These are phyloP conservation scores for Didymosphaeria variabile DNA, from an alignment of 2,329 filamentous ascomycete species.

Conservation along the genomic window DNA sequence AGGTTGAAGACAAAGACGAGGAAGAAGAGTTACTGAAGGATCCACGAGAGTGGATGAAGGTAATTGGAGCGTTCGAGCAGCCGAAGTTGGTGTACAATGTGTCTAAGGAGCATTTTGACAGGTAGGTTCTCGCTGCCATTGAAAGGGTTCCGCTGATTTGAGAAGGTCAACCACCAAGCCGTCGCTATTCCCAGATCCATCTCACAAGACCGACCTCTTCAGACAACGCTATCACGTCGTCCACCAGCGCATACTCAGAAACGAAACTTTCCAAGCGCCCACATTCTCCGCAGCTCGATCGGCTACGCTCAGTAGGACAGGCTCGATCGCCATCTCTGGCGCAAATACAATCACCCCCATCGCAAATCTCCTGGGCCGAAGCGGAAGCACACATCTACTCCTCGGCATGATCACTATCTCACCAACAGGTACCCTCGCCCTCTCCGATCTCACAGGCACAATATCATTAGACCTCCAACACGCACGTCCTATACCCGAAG, in stretches of 20 bases:
- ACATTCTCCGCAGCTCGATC: constrained; percentile 70
- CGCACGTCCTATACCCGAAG: constrained; percentile 81
- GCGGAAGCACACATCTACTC: constrained; percentile 84
- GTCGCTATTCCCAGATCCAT: constrained; percentile 71
- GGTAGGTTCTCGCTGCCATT: constrained; percentile 53
- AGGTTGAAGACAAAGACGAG: constrained; percentile 64
- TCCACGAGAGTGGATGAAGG: constrained; percentile 82
- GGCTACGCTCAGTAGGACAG: constrained; percentile 64
- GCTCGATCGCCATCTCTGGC: constrained; percentile 62
- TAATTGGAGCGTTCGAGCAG: constrained; percentile 85
- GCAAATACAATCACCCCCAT: constrained; percentile 90
- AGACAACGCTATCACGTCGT: constrained; percentile 91
- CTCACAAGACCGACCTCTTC: constrained; percentile 85
- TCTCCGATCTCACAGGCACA: constrained; percentile 88
- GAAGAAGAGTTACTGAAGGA: constrained; percentile 71
- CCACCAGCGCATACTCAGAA: constrained; percentile 88
- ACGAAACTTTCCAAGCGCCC: constrained; percentile 90
- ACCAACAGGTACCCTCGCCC: constrained; percentile 80
- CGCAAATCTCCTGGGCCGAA: constrained; percentile 76
- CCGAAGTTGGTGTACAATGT: constrained; percentile 80
- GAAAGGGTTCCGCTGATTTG: constrained; percentile 23
- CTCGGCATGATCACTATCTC: constrained; percentile 83
- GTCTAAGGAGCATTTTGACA: constrained; percentile 89
- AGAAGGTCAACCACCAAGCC: constrained; percentile 51
- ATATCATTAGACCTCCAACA: constrained; percentile 85